Conservation (phyloP, 768 basidiomycete genomes). For the Clavulina sp. region DNA sequence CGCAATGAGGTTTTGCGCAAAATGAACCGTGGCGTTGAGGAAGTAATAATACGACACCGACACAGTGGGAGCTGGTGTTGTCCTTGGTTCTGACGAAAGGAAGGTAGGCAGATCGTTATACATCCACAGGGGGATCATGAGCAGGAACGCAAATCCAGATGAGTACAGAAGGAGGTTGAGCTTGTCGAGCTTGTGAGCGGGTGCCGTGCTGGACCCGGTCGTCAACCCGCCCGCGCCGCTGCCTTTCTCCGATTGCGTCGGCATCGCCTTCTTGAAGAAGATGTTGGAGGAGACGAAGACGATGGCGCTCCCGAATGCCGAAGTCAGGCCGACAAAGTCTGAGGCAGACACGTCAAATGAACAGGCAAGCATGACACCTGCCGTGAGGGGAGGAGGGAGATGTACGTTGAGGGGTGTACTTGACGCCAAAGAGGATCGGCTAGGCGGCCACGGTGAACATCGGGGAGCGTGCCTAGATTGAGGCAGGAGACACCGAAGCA, state of each 20-base stretch:
- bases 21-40: conserved; percentile 91
- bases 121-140: conserved; percentile 94
- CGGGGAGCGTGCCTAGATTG: conserved; percentile 72
- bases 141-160: conserved; percentile 77
- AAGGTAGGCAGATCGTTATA: conserved; percentile 50
- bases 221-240: conserved; percentile 18
- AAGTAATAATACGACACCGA: conserved; percentile 69
- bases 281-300: conserved; percentile 98
- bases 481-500: conserved; percentile 2
- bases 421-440: conserved; percentile 80
- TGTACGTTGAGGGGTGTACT: conserved; percentile 80
- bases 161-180: conserved; percentile 92
- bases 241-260: conserved; percentile 31
- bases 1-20: conserved; percentile 92
- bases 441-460: conserved; percentile 95
- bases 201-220: conserved; percentile 20
- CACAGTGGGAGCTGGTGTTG: background rate
- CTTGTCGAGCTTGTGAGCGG: conserved; percentile 77
- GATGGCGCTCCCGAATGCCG: conserved; percentile 90
- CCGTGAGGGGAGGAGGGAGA: conserved; percentile 84
- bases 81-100: background rate
- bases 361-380: conserved; percentile 96
- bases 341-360: conserved; percentile 85
- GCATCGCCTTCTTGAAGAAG: conserved; percentile 98
- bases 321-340: conserved; percentile 71